Conservation (phyloP, 148 eudicot genomes). For the Fagopyrum tataricum region DNA sequence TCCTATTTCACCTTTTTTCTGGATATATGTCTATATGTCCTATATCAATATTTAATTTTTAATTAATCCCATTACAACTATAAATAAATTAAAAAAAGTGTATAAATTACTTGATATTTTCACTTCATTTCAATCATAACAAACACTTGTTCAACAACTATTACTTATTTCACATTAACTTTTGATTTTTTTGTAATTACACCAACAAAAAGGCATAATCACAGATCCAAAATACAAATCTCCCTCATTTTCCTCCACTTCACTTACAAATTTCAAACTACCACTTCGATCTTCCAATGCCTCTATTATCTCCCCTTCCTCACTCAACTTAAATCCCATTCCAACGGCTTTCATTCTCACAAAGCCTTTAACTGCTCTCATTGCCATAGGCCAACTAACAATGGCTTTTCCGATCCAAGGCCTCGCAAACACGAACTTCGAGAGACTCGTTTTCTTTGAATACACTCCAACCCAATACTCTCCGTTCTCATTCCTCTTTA, state of each 20-base stretch:
- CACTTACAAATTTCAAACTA: constrained; percentile 62
- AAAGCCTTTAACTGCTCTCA: constrained; percentile 21
- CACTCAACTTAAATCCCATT: constrained; percentile 49
- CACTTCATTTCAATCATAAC: too few species aligned
- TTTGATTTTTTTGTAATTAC: constrained; percentile 11
- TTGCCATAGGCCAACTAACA: constrained; percentile 40
- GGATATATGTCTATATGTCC: too few species aligned
- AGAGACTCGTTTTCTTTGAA: constrained; percentile 28
- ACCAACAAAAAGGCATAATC: constrained; percentile 38
- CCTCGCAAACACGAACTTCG: constrained; percentile 35
- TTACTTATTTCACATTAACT: not conserved
- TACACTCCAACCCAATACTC: constrained; percentile 82
- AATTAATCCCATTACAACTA: too few species aligned
- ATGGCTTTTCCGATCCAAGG: constrained; percentile 43
- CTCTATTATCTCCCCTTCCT: constrained; percentile 44
- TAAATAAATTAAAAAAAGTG: too few species aligned
- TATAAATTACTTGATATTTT: too few species aligned
- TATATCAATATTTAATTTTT: too few species aligned
- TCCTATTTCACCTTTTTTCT: too few species aligned
- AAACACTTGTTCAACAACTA: not conserved
- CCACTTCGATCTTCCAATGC: constrained; percentile 48
- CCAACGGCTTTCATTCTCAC: constrained; percentile 41
- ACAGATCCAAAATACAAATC: constrained; percentile 78
- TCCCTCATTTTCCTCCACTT: constrained; percentile 65
- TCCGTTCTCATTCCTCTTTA: constrained; percentile 38